Evolutionary conservation across 148 eudicot genomes (phyloP), one percentile per base, ranked within the genome.

Genomic region (Polygonum maritimum): DNA sequence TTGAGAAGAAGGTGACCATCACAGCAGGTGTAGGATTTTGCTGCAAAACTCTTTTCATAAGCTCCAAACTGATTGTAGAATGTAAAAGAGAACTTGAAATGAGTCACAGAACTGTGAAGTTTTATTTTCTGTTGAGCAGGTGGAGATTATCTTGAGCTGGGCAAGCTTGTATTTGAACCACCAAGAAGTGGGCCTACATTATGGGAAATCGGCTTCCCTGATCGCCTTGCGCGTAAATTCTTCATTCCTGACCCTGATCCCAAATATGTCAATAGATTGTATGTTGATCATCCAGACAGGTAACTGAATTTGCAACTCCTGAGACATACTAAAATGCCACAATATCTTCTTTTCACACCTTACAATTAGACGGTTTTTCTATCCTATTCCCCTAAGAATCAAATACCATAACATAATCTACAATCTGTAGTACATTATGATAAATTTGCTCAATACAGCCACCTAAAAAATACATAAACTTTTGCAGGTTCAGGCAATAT

Each of bases 161-260:
- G 85, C 16, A 78, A 83, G 35, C 82, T 87, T 74, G 86, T 87
- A 33, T 81, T 82, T 75, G 75, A 83, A 70, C 86, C 86, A 72
- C 90, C 88, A 60, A 83, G 86, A 81, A 80, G 82, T 48, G 90
- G 90, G 7, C 85, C 88, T 6, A 87, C 76, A 6, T 31, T 87
- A 36, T 87, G 90, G 90, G 90, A 87, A 75, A 85, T 87, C 4
- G 90, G 90, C 11, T 7, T 85, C 19, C 86, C 90, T 14, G 90
- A 87, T 51, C 90, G 90, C 7, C 81, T 85, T 47, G 88, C 90
- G 51, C 79, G 78, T 11, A 87, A 83, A 73, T 87, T 87, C 74
- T 87, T 81, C 60, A 14, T 87, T 31, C 90, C 90, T 63, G 90
- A 83, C 67, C 88, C 90, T 38, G 76, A 85, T 70, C 88, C 90